Evolutionary conservation across 1,139 yeast species (phyloP), one percentile per base, ranked within the genome.

Genomic region (Yamadazyma atlantica): DNA sequence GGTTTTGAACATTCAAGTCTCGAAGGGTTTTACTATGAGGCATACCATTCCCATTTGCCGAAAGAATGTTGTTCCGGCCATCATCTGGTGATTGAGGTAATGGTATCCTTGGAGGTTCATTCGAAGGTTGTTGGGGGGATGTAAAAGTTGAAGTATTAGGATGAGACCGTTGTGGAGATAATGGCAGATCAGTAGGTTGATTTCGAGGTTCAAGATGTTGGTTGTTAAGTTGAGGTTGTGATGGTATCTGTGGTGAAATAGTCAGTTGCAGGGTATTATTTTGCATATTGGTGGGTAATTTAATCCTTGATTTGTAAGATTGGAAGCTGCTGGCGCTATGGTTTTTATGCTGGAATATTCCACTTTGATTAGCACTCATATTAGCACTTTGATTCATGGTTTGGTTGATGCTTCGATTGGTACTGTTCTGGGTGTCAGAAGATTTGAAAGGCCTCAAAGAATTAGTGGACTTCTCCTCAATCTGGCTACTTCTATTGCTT

Each of bases 241-340:
- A 28, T 6, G 14, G 32, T 14, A 29, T 17, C 26, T 30, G 30
- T 2, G 34, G 42, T 5, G 38, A 32, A 26, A 40, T 48, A 2
- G 38, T 35, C 34, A 45, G 55, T 30, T 30, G 30, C 2, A 32
- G 42, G 4, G 38, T 30, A 27, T 42, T 48, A 2, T 39, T 36
- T 36, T 46, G 55, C 11, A 45, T 34, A 12, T 42, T 45, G 9
- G 56, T 53, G 11, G 70, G 71, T 15, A 65, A 48, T 41, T 60
- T 64, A 24, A 65, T 62, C 34, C 70, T 47, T 3, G 68, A 57
- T 35, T 64, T 61, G 46, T 62, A 64, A 3, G 64, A 54, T 32
- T 45, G 57, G 43, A 59, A 59, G 39, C 66, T 62, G 36, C 61
- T 45, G 13, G 50, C 49, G 41, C 65, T 59, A 11, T 51, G 48